Evolutionary conservation across 2,329 filamentous ascomycete species (phyloP).

Genomic region (Fusarium euwallaceae): DNA sequence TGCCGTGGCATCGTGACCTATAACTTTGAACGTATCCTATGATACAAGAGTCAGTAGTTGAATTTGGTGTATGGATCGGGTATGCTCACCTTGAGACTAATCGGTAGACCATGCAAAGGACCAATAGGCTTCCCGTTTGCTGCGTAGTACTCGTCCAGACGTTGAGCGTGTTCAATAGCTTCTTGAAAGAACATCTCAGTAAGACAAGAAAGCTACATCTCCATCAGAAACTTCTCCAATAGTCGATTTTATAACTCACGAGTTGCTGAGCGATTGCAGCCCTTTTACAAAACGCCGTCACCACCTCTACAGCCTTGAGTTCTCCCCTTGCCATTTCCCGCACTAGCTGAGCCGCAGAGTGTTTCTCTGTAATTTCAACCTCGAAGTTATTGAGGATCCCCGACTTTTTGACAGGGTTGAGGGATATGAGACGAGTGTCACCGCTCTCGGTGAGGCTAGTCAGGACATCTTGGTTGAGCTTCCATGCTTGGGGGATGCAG

Average conservation of each 20-base stretch:
- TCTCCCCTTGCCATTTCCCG: not conserved
- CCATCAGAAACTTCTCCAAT: not conserved
- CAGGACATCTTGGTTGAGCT: not conserved
- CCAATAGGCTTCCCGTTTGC: not conserved
- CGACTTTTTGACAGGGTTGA: not conserved
- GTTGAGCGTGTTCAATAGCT: not conserved
- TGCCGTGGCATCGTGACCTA: constrained; percentile 32
- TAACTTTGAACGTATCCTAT: constrained; percentile 36
- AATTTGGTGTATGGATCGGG: accelerated
- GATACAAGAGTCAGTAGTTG: not conserved
- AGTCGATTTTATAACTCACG: not conserved
- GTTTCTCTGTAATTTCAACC: not conserved
- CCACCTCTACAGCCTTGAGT: not conserved
- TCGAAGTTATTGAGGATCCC: not conserved
- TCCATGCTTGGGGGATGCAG: not conserved
- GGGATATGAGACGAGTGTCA: not conserved
- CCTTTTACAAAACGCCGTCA: constrained; percentile 5
- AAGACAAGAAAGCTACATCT: not conserved
- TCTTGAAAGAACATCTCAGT: constrained; percentile 7
- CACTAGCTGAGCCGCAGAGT: not conserved
- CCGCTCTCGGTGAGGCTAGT: not conserved
- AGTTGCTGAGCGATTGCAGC: not conserved
- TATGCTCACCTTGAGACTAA: constrained; percentile 28
- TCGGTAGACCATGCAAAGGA: constrained; percentile 27
- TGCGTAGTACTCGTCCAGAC: not conserved